A percentile compares a stretch with the other conserved stretches of the same genome.
Conservation (phyloP, 345 rosid genomes). For the Hevea brasiliensis region DNA sequence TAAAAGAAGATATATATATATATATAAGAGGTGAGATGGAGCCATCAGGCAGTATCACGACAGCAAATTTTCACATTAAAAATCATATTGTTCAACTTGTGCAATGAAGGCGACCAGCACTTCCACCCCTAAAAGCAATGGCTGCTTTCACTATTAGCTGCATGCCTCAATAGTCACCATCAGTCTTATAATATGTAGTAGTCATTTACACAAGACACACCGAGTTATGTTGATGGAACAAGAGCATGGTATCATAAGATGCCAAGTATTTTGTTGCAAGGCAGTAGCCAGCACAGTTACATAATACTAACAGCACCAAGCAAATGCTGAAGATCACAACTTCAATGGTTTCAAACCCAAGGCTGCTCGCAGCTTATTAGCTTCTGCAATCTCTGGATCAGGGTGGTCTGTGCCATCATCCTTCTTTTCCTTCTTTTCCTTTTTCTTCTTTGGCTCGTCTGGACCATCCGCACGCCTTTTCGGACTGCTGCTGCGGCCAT, state of each 20-base stretch:
- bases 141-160: too few species aligned
- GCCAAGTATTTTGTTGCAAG: background rate
- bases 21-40: too few species aligned
- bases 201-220: too few species aligned
- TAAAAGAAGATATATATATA: too few species aligned
- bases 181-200: too few species aligned
- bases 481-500: conserved; percentile 52
- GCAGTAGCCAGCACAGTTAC: background rate
- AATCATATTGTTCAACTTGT: too few species aligned
- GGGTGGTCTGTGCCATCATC: conserved; percentile 85
- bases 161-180: too few species aligned
- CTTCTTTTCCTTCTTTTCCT: conserved; percentile 62
- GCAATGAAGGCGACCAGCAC: too few species aligned
- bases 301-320: background rate
- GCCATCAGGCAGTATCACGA: too few species aligned
- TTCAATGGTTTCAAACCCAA: conserved; percentile 73
- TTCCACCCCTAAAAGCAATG: too few species aligned
- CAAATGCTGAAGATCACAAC: conserved; percentile 9
- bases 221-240: too few species aligned
- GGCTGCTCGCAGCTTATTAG: conserved; percentile 72
- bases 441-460: conserved; percentile 67
- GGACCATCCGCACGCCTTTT: conserved; percentile 45
- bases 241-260: background rate
- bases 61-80: too few species aligned
- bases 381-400: conserved; percentile 91